Conservation (phyloP, 805 yeast species). For the Ogataea saltuana region DNA sequence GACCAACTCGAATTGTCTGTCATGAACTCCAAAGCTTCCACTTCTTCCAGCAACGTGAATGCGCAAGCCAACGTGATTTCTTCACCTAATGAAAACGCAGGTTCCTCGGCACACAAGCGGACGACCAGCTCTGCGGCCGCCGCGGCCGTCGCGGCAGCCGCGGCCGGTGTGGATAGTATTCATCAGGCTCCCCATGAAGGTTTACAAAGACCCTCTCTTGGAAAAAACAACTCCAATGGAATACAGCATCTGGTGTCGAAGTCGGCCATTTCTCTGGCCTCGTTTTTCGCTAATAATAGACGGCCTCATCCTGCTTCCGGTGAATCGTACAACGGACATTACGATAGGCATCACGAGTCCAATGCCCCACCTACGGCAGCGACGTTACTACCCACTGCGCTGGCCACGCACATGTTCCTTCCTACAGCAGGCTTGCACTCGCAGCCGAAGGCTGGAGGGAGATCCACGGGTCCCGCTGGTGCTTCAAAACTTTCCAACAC, state of each 20-base stretch:
- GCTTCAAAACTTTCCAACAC: conserved; percentile 2
- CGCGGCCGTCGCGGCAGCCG: neutral
- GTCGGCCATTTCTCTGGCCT: conserved; percentile 41
- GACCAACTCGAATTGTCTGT: conserved; percentile 29
- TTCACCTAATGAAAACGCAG: conserved; percentile 19
- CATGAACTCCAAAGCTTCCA: conserved; percentile 30
- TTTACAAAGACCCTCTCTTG: conserved; percentile 16
- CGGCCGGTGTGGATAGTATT: no score
- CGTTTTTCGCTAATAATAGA: conserved; percentile 41
- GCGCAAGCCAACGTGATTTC: conserved; percentile 22
- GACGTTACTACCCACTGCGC: conserved; percentile 58
- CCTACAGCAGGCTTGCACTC: conserved; percentile 44
- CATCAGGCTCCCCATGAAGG: conserved; percentile 2
- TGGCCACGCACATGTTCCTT: conserved; percentile 60
- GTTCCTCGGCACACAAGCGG: conserved; percentile 22
- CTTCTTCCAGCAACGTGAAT: conserved; percentile 27
- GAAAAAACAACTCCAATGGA: conserved; percentile 17
- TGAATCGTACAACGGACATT: conserved; percentile 21
- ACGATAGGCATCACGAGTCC: conserved; percentile 43
- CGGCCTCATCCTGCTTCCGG: conserved; percentile 27
- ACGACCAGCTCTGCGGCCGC: conserved; percentile 16
- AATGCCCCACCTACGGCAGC: conserved; percentile 64
- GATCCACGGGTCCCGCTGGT: conserved; percentile 1
- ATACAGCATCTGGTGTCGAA: conserved; percentile 37
- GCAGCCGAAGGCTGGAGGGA: conserved; percentile 16